A percentile compares a stretch with the other conserved stretches of the same genome.
Conservation (phyloP, 192 early-diverging fungal genomes). For the Piromyces finnis region DNA sequence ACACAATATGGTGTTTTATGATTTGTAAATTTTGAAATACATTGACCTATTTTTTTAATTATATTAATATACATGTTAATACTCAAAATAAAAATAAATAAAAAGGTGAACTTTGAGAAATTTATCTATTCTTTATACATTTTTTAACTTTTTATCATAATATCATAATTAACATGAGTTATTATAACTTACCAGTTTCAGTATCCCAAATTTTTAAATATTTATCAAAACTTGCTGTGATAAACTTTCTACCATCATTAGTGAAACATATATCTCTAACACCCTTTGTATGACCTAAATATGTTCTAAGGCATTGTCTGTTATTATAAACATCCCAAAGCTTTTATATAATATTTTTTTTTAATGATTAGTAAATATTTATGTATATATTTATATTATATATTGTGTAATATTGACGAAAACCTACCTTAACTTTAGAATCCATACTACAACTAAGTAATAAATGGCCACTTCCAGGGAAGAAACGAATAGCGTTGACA, state of each 20-base stretch:
- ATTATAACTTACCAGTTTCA: constrained; percentile 73
- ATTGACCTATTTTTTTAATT: constrained; percentile 30
- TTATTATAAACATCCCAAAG: constrained; percentile 91
- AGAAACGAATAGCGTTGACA: constrained; percentile 75
- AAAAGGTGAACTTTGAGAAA: too few relatives aligned
- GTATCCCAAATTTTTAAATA: constrained; percentile 96
- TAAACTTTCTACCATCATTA: constrained; percentile 65
- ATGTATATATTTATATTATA: too few relatives aligned
- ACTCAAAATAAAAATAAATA: too few relatives aligned
- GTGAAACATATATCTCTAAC: constrained; percentile 84
- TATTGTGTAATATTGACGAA: too few relatives aligned
- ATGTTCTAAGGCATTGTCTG: constrained; percentile 66
- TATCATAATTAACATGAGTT: too few relatives aligned
- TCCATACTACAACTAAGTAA: constrained; percentile 87
- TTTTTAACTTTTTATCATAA: too few relatives aligned
- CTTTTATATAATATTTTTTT: too few relatives aligned
- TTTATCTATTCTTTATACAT: too few relatives aligned
- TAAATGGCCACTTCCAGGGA: constrained; percentile 79
- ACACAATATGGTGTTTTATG: constrained; percentile 74
- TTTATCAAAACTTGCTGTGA: constrained; percentile 80
- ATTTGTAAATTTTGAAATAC: constrained; percentile 53
- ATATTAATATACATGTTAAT: background rate
- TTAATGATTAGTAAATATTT: background rate
- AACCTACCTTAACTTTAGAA: constrained; percentile 63
- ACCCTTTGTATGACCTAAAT: constrained; percentile 78